phyloP scores from a whole-genome alignment of 2,329 filamentous ascomycete species.

The Diplodia seriata region DNA sequence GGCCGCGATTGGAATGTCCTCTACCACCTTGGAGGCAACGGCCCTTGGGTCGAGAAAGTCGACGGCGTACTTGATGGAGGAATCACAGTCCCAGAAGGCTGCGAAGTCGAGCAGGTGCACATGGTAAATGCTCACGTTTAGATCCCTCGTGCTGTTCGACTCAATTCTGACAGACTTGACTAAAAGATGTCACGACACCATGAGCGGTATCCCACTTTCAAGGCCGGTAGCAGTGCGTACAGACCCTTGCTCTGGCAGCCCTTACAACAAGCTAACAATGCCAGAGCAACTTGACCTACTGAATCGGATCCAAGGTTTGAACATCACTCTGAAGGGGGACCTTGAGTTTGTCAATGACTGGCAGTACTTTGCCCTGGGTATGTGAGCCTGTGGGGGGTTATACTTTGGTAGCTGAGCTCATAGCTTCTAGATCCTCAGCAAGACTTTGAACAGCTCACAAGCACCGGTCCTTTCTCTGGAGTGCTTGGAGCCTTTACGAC shows the following conservation, averaged over 20 bases:
- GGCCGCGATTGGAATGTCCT: slow-evolving; percentile 57
- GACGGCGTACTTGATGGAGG: slow-evolving; percentile 51
- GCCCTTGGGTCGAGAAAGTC: slow-evolving; percentile 62
- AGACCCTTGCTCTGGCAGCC: neutral
- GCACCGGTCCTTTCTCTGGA: slow-evolving; percentile 63
- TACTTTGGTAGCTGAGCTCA: neutral
- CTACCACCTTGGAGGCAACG: slow-evolving; percentile 62
- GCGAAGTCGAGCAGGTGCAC: slow-evolving; percentile 63
- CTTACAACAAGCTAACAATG: neutral
- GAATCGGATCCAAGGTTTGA: slow-evolving; percentile 53
- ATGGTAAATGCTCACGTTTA: slow-evolving; percentile 52
- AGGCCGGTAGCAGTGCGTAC: slow-evolving; percentile 57
- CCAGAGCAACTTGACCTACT: slow-evolving; percentile 58
- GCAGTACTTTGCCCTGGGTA: slow-evolving; percentile 60
- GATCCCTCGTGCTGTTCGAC: neutral
- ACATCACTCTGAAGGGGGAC: slow-evolving; percentile 55
- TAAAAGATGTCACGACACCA: slow-evolving; percentile 63
- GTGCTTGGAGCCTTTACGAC: slow-evolving; percentile 61
- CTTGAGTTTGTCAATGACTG: slow-evolving; percentile 62
- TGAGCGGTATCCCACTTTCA: slow-evolving; percentile 63
- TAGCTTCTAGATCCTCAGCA: slow-evolving; percentile 43
- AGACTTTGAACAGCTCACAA: slow-evolving; percentile 62
- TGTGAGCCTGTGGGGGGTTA: slow-evolving; percentile 10
- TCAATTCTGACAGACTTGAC: neutral
- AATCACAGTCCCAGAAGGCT: slow-evolving; percentile 56